These are phyloP conservation scores for Tuber magnatum DNA, from an alignment of 495 filamentous ascomycete species.

Conservation along the genomic window DNA sequence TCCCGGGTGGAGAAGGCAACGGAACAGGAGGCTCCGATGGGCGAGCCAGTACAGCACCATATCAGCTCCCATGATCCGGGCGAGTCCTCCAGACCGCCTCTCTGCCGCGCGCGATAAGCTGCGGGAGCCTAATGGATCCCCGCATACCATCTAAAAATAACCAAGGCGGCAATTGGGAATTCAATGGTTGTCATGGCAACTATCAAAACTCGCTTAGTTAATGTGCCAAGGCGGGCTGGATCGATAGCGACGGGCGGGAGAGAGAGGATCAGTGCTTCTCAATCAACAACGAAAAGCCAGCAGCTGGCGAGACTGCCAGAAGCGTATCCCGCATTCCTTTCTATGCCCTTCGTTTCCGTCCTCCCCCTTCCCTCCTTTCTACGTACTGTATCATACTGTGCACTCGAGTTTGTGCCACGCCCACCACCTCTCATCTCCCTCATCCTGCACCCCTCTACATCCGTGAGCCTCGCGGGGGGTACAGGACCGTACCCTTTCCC, in stretches of 20 bases:
- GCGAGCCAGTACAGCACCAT: no score
- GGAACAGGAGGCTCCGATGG: no score
- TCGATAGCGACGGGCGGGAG: background rate
- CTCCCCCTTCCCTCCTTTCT: background rate
- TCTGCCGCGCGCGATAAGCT: background rate
- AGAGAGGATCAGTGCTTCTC: background rate
- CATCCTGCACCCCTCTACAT: background rate
- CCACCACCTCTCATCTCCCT: background rate
- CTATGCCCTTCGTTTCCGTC: background rate
- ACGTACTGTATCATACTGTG: no score
- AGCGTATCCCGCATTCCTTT: background rate
- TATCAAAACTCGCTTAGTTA: constrained; percentile 4
- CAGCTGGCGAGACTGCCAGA: background rate
- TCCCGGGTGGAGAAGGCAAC: background rate
- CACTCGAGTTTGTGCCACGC: background rate
- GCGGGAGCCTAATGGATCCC: background rate
- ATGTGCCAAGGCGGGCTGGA: constrained; percentile 2
- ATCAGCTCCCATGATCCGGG: background rate
- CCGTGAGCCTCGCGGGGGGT: background rate
- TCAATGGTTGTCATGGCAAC: background rate
- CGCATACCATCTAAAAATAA: background rate
- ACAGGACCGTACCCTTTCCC: background rate
- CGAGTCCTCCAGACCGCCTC: background rate
- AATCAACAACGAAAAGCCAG: background rate
- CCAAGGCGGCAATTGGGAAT: background rate